Conservation (phyloP, 1,284 basidiomycete species). For the Rhodotorula sp. region DNA sequence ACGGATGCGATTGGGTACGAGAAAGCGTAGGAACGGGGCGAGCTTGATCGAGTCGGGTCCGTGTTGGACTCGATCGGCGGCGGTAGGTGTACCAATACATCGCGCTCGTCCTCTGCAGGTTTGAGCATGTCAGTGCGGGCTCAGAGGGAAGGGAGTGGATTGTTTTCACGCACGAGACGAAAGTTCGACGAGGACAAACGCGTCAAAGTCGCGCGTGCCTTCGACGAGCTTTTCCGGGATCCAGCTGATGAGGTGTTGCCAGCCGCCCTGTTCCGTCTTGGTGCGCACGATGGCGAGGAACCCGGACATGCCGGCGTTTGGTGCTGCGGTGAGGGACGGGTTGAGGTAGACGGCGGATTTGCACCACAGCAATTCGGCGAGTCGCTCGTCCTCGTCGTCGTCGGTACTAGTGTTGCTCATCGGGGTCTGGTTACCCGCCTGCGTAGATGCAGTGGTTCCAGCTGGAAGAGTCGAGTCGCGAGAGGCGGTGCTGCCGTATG, state of each 20-base stretch:
- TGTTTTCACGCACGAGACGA: conserved; percentile 9
- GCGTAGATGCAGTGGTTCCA: no score
- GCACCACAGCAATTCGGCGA: conserved; percentile 29
- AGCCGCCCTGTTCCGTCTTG: conserved; percentile 53
- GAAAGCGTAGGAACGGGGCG: conserved; percentile 72
- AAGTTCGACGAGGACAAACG: conserved; percentile 38
- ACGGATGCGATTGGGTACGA: conserved; percentile 84
- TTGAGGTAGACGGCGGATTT: conserved; percentile 53
- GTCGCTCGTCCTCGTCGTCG: background rate
- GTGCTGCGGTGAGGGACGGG: conserved; percentile 84
- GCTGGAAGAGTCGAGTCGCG: no score
- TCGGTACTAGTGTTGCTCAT: no score
- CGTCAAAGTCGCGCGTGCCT: conserved; percentile 57
- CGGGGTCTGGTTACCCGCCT: no score
- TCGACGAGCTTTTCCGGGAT: conserved; percentile 75
- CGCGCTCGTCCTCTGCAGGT: conserved; percentile 46
- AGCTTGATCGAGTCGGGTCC: background rate
- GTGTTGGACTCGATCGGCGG: background rate
- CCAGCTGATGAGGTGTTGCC: conserved; percentile 71
- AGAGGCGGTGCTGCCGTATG: no score
- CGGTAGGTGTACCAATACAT: conserved; percentile 34
- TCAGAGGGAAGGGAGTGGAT: background rate
- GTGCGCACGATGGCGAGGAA: conserved; percentile 82
- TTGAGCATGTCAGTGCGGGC: background rate
- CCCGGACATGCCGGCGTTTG: conserved; percentile 71